These are phyloP conservation scores for Macadamia tetraphylla DNA, from an alignment of 164 flowering plant genomes.

Conservation along the genomic window DNA sequence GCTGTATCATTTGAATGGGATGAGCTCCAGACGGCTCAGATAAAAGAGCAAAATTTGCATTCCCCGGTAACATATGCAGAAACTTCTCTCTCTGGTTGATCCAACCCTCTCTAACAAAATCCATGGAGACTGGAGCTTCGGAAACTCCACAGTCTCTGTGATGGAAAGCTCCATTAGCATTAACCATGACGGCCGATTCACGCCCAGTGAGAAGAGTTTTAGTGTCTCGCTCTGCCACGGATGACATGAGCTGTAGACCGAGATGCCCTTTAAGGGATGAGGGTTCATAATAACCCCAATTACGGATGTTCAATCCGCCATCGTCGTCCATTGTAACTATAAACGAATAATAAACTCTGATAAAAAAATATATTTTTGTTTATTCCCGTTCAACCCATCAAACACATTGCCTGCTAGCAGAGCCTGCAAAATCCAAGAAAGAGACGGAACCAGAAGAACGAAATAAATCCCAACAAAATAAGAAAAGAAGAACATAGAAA, in stretches of 20 bases:
- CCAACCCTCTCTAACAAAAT: slow-evolving; percentile 53
- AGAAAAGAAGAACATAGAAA: no score
- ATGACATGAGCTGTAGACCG: slow-evolving; percentile 68
- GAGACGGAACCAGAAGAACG: not conserved
- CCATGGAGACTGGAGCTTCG: slow-evolving; percentile 42
- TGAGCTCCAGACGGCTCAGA: slow-evolving; percentile 45
- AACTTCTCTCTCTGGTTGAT: slow-evolving; percentile 50
- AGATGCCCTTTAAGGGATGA: slow-evolving; percentile 45
- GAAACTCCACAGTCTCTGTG: slow-evolving; percentile 45
- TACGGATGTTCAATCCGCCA: slow-evolving; percentile 57
- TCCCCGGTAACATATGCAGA: slow-evolving; percentile 42
- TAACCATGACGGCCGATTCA: slow-evolving; percentile 38
- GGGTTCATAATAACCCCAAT: slow-evolving; percentile 81
- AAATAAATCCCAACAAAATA: not conserved
- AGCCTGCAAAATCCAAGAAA: slow-evolving; percentile 1
- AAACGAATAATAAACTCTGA: not conserved
- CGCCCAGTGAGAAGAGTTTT: slow-evolving; percentile 49
- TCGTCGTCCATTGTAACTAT: slow-evolving; percentile 51
- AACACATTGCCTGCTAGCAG: slow-evolving; percentile 2
- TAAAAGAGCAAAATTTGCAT: slow-evolving; percentile 29
- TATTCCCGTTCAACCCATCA: slow-evolving; percentile 15
- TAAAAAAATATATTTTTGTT: not conserved
- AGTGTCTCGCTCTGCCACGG: slow-evolving; percentile 46
- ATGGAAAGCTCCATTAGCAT: slow-evolving; percentile 42
- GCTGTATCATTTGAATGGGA: slow-evolving; percentile 45